Percentiles rank a stretch among this genome's conserved stretches.
Conservation (phyloP, 2,329 filamentous ascomycete genomes). For the Aspergillus sp. region DNA sequence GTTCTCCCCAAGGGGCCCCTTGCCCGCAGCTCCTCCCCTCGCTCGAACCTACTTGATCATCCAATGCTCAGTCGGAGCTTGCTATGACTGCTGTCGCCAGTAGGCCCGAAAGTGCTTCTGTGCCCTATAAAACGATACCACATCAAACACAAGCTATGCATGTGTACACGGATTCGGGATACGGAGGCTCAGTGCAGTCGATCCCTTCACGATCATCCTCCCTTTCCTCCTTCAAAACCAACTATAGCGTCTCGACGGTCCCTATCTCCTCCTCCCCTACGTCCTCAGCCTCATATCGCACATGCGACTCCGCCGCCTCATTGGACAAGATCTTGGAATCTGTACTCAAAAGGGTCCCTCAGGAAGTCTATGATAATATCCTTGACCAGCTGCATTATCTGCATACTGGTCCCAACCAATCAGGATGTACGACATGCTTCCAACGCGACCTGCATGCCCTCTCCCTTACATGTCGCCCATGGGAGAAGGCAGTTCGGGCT, state of each 20-base stretch:
- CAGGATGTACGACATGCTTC: conserved; percentile 58
- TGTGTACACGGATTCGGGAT: conserved; percentile 35
- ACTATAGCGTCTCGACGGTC: conserved; percentile 42
- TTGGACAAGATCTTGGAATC: conserved; percentile 39
- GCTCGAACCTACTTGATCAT: conserved; percentile 20
- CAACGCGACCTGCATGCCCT: conserved; percentile 59
- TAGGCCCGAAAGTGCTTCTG: conserved; percentile 41
- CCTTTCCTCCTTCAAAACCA: conserved; percentile 43
- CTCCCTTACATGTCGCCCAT: conserved; percentile 59
- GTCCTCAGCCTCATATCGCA: conserved; percentile 40
- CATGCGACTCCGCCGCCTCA: conserved; percentile 45
- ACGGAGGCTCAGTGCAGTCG: conserved; percentile 36
- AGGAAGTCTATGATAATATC: conserved; percentile 61
- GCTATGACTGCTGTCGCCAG: conserved; percentile 47
- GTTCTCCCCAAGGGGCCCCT: conserved; percentile 17
- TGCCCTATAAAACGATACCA: conserved; percentile 34
- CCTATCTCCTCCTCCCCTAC: conserved; percentile 46
- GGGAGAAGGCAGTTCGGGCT: conserved; percentile 57
- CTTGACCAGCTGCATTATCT: conserved; percentile 54
- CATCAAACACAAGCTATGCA: conserved; percentile 30
- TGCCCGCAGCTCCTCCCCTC: conserved; percentile 9
- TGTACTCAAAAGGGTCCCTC: conserved; percentile 53
- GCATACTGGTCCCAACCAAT: conserved; percentile 45
- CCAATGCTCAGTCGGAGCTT: conserved; percentile 23
- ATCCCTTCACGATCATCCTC: conserved; percentile 39